Percentiles rank a stretch among this genome's conserved stretches.
These are phyloP conservation scores for Dictyostelium capitatum DNA, from an alignment of 78 protist species.

Conservation along the genomic window DNA sequence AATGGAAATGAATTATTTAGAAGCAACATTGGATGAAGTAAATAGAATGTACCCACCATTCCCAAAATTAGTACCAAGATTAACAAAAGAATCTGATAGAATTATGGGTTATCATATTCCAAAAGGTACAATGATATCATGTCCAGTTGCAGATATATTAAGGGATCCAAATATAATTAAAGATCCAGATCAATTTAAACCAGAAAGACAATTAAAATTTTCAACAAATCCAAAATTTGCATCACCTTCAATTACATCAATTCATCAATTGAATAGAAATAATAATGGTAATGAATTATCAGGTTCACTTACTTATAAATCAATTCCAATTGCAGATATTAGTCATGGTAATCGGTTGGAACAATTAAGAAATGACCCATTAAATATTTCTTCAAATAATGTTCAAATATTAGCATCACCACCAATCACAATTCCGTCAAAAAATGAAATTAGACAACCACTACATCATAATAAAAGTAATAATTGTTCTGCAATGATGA, in stretches of 20 bases:
- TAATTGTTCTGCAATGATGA: background rate
- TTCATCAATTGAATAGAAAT: background rate
- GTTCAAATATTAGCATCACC: too few relatives aligned
- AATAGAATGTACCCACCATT: constrained; percentile 52
- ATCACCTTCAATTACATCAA: background rate
- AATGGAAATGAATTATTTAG: constrained; percentile 44
- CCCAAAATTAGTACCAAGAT: constrained; percentile 32
- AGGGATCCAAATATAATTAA: constrained; percentile 23
- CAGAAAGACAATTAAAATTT: constrained; percentile 38
- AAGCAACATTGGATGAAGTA: constrained; percentile 13
- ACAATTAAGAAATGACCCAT: background rate
- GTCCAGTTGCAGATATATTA: constrained; percentile 24
- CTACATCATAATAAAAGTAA: background rate
- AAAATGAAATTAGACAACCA: background rate
- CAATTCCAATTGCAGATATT: background rate
- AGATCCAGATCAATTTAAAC: constrained; percentile 51
- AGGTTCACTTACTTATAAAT: background rate
- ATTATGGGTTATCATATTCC: constrained; percentile 60
- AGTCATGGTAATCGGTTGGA: background rate
- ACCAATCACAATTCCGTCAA: background rate
- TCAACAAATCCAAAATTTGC: background rate
- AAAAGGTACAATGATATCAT: constrained; percentile 39
- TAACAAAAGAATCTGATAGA: constrained; percentile 32
- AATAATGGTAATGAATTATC: background rate
- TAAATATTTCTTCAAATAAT: background rate